These are phyloP conservation scores for Lyophyllum decastes DNA, from an alignment of 768 basidiomycete genomes.

Conservation along the genomic window DNA sequence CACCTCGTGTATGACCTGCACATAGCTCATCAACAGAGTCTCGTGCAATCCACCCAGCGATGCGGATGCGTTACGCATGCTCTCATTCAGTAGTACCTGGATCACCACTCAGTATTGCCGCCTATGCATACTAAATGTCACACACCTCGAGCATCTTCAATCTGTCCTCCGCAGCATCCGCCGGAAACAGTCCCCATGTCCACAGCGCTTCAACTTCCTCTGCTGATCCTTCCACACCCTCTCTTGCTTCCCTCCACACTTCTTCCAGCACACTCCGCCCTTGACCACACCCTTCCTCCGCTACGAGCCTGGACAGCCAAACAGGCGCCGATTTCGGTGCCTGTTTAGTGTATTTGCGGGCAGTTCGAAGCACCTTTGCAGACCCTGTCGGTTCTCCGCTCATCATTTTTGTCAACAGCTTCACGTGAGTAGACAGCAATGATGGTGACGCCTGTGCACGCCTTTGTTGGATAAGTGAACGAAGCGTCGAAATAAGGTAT, in stretches of 20 bases:
- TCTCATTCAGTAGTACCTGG: slow-evolving; percentile 47
- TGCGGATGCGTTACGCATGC: slow-evolving; percentile 43
- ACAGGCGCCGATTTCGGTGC: slow-evolving; percentile 39
- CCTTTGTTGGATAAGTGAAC: slow-evolving; percentile 28
- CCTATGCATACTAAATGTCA: slow-evolving; percentile 1
- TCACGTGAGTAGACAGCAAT: slow-evolving; percentile 33
- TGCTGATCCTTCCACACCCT: slow-evolving; percentile 28
- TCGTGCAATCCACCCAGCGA: slow-evolving; percentile 43
- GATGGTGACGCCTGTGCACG: slow-evolving; percentile 24
- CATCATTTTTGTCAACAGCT: slow-evolving; percentile 21
- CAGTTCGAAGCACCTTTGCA: slow-evolving; percentile 38
- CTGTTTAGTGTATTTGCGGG: slow-evolving; percentile 47
- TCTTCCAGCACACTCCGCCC: slow-evolving; percentile 24
- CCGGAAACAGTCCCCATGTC: slow-evolving; percentile 51
- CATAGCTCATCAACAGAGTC: slow-evolving; percentile 47
- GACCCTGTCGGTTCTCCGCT: slow-evolving; percentile 12
- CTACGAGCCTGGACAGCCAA: slow-evolving; percentile 55
- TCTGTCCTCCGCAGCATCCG: slow-evolving; percentile 18
- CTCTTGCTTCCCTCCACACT: slow-evolving; percentile 49
- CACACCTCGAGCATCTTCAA: slow-evolving; percentile 35
- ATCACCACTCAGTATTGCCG: slow-evolving; percentile 9
- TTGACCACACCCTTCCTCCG: slow-evolving; percentile 33
- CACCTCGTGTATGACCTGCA: slow-evolving; percentile 30
- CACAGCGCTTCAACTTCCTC: slow-evolving; percentile 43
- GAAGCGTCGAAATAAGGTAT: slow-evolving; percentile 53